Conservation (phyloP, 116 monocot species). For the Dioscorea cayenensis region DNA sequence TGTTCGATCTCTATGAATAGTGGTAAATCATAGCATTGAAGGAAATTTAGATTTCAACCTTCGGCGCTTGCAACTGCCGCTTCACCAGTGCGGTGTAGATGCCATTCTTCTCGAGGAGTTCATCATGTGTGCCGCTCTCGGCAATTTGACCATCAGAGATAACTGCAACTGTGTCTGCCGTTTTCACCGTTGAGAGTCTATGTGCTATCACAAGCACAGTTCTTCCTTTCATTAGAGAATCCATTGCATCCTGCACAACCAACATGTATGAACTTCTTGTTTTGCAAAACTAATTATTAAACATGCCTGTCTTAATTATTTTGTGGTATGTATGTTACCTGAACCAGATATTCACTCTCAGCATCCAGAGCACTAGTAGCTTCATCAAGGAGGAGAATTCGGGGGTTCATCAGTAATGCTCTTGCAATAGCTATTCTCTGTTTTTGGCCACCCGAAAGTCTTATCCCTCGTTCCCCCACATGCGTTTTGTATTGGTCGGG, state of each 20-base stretch:
- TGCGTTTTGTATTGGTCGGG: slow-evolving; percentile 86
- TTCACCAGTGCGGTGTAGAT: slow-evolving; percentile 92
- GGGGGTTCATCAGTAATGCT: slow-evolving; percentile 92
- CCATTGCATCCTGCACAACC: slow-evolving; percentile 86
- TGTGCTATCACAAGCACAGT: slow-evolving; percentile 98
- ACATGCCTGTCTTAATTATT: too few relatives aligned
- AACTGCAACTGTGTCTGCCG: slow-evolving; percentile 82
- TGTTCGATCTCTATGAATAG: too few relatives aligned
- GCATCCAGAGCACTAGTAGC: slow-evolving; percentile 98
- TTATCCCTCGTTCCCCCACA: slow-evolving; percentile 88
- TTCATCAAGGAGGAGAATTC: slow-evolving; percentile 85
- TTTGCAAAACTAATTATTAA: background rate
- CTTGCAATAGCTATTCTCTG: slow-evolving; percentile 97
- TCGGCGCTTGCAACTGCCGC: slow-evolving; percentile 79
- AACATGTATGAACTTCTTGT: background rate
- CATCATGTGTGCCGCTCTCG: slow-evolving; percentile 86
- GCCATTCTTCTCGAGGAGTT: slow-evolving; percentile 65
- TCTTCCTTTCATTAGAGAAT: slow-evolving; percentile 92
- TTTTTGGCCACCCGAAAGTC: slow-evolving; percentile 96
- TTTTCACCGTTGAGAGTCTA: slow-evolving; percentile 90
- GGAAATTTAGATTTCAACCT: slow-evolving; percentile 28
- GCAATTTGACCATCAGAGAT: slow-evolving; percentile 88
- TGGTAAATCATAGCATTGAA: background rate
- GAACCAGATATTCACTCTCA: slow-evolving; percentile 97
- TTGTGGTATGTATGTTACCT: slow-evolving; percentile 22